A percentile compares a stretch with the other conserved stretches of the same genome.
Evolutionary conservation across 352 stramenopile species (phyloP).

Genomic region (Pythium folliculosum): DNA sequence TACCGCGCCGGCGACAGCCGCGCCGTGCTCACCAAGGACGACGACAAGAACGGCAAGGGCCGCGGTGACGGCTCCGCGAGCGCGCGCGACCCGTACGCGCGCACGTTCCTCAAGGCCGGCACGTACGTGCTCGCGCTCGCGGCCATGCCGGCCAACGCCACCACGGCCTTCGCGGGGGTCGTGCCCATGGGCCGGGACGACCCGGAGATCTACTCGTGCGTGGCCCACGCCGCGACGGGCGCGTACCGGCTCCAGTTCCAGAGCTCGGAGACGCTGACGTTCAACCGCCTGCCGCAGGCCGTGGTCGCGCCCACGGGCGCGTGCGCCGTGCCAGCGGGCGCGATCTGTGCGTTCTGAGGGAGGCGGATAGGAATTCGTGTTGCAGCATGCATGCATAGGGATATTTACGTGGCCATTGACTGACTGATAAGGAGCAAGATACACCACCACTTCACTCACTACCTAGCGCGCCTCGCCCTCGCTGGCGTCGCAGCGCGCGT

Average conservation of each 20-base stretch:
- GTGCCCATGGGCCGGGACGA: background rate
- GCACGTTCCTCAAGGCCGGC: constrained; percentile 51
- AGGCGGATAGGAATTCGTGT: background rate
- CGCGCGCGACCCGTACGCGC: constrained; percentile 49
- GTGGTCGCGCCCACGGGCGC: background rate
- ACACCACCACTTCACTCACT: background rate
- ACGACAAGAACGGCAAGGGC: constrained; percentile 27
- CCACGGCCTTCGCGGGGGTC: constrained; percentile 27
- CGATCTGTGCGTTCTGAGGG: constrained; percentile 20
- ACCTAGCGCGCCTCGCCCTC: too few species aligned
- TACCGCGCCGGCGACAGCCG: constrained; percentile 38
- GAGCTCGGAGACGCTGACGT: constrained; percentile 21
- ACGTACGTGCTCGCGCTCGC: constrained; percentile 47
- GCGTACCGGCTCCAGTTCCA: constrained; percentile 29
- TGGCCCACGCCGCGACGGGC: background rate
- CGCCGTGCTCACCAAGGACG: constrained; percentile 46
- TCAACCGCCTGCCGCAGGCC: constrained; percentile 9
- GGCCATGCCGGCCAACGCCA: constrained; percentile 33
- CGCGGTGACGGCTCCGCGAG: constrained; percentile 49
- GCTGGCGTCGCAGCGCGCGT: background rate
- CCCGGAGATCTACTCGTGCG: constrained; percentile 31
- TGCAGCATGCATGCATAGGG: background rate
- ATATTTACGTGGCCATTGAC: background rate
- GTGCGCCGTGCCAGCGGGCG: background rate
- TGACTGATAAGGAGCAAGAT: background rate